phyloP scores from a whole-genome alignment of 495 filamentous ascomycete genomes.

The Hypoxylon cercidicola region DNA sequence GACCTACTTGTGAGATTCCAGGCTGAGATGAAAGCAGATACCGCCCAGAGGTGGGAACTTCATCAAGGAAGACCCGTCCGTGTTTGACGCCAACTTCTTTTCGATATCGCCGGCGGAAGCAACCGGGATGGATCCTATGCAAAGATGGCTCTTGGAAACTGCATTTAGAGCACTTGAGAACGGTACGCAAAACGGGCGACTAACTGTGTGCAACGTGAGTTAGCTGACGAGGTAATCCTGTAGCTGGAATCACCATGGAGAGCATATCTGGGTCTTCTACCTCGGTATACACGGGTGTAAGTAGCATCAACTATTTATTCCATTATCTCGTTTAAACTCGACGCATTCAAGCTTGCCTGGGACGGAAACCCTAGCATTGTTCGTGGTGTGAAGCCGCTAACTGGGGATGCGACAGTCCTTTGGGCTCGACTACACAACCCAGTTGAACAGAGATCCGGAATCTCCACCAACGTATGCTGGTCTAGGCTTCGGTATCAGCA shows the following conservation, averaged over 20 bases:
- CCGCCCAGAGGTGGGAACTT: conserved; percentile 44
- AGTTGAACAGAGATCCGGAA: conserved; percentile 35
- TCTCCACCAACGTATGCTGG: conserved; percentile 47
- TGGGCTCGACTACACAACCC: conserved; percentile 41
- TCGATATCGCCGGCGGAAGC: conserved; percentile 61
- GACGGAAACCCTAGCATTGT: too few relatives aligned
- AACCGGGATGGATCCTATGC: conserved; percentile 53
- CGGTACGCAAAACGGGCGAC: too few relatives aligned
- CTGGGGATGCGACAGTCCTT: too few relatives aligned
- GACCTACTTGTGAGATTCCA: too few relatives aligned
- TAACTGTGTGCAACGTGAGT: too few relatives aligned
- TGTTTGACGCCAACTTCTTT: conserved; percentile 65
- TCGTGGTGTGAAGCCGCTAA: too few relatives aligned
- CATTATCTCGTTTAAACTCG: too few relatives aligned
- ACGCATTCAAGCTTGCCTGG: too few relatives aligned
- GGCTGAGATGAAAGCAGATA: too few relatives aligned
- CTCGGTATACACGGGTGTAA: conserved; percentile 36
- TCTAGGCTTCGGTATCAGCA: conserved; percentile 54
- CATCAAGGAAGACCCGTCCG: conserved; percentile 52
- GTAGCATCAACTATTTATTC: too few relatives aligned
- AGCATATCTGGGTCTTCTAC: conserved; percentile 29
- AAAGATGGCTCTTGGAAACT: conserved; percentile 58
- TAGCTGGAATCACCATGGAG: conserved; percentile 47
- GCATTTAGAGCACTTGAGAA: conserved; percentile 64
- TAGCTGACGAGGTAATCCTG: too few relatives aligned